Evolutionary conservation across 257 asterid species (phyloP).

Genomic region (Nicotiana benthamiana): DNA sequence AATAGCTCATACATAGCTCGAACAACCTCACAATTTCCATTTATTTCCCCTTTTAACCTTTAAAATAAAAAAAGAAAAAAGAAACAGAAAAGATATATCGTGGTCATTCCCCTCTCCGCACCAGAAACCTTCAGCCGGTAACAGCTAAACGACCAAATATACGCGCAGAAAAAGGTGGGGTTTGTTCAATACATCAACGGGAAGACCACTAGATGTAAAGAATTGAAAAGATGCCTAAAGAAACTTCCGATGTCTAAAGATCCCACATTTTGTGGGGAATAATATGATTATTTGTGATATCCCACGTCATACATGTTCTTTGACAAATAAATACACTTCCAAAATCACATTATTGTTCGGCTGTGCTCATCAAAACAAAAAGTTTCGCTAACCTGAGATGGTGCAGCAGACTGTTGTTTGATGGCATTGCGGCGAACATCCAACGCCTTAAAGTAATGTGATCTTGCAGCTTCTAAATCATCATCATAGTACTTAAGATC

Average conservation of each 20-base stretch:
- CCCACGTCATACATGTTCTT: background rate
- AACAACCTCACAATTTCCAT: no score
- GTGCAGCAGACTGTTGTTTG: constrained; percentile 36
- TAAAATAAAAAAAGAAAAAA: no score
- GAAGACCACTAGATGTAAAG: background rate
- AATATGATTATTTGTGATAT: background rate
- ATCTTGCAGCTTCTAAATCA: constrained; percentile 68
- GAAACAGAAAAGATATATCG: no score
- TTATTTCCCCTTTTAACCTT: no score
- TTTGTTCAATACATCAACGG: no score
- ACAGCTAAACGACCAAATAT: background rate
- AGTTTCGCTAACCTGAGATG: constrained; percentile 65
- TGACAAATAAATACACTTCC: background rate
- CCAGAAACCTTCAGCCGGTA: background rate
- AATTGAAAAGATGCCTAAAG: background rate
- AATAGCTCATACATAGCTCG: no score
- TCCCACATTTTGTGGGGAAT: background rate
- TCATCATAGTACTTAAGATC: constrained; percentile 79
- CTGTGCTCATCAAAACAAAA: background rate
- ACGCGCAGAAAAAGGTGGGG: background rate
- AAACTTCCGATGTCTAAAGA: background rate
- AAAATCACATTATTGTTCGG: background rate
- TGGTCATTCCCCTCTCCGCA: background rate
- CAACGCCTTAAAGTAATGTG: constrained; percentile 70
- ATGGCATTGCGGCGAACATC: constrained; percentile 74